Evolutionary conservation across 306 rosid genomes (phyloP), one percentile per base, ranked within the genome.

Genomic region (Ammopiptanthus mongolicus): DNA sequence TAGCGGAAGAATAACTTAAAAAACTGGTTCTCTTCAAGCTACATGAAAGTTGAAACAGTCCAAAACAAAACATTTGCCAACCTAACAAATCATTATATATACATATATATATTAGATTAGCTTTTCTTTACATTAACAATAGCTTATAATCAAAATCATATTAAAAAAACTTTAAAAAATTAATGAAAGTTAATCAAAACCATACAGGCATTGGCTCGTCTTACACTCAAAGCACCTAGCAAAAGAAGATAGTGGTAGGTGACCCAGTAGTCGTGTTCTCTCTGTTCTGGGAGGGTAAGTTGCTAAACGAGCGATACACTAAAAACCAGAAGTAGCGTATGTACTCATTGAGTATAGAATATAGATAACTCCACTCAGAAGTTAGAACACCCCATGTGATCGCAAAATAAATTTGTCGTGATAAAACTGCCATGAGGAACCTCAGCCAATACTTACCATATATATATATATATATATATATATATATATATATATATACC

Each of bases 351-450:
- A 23, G 23, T 11, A 17, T 15, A 42, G 46, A 29, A 29, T 2
- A 23, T 25, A 25, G 28, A 25, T n/a, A n/a, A 56, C 4, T 71
- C 28, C 73, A 50, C 63, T 57, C 3, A 72, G 7, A 72, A 56
- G 55, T 44, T 42, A 53, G 39, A 31, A 67, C 67, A 73, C 70
- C 41, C 63, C 76, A 79, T 63, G 82, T 82, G 85, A 57, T 18
- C 0, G 1, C 48, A 12, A 36, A 47, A 10, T 77, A 34, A 48
- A 58, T 48, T 67, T 46, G 13, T 7, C 36, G 59, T n/a, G 28
- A 66, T 7, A 13, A 58, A 57, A 47, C 58, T 66, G 53, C 28
- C 65, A 66, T 25, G 44, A 64, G 46, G 28, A 76, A 36, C 18
- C 50, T 71, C 60, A 42, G 8, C 22, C 31, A 60, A 28, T 33